Evolutionary conservation across 140 eudicot genomes (phyloP).

Genomic region (Oenanthe javanica): DNA sequence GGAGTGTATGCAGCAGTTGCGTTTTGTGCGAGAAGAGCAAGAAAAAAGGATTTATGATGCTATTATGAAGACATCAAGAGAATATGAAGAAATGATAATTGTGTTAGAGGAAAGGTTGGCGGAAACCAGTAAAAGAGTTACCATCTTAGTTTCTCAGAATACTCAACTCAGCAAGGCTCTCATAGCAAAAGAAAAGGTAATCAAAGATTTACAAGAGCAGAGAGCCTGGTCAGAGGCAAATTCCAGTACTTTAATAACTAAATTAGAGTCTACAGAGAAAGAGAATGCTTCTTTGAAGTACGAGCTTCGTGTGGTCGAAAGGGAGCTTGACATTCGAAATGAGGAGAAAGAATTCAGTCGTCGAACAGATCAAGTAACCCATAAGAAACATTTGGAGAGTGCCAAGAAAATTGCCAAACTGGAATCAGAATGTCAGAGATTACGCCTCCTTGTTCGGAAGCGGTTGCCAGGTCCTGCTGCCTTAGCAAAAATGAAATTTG

Average conservation of each 20-base stretch:
- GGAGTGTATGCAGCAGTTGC: slow-evolving; percentile 79
- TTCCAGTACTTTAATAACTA: slow-evolving; percentile 31
- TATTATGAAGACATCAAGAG: slow-evolving; percentile 47
- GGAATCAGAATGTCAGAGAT: slow-evolving; percentile 77
- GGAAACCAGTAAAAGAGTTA: slow-evolving; percentile 41
- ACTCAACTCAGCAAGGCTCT: slow-evolving; percentile 46
- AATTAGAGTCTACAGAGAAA: slow-evolving; percentile 58
- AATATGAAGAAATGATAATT: slow-evolving; percentile 33
- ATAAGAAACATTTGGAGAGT: slow-evolving; percentile 65
- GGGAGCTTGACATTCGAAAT: slow-evolving; percentile 82
- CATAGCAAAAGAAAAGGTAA: slow-evolving; percentile 48
- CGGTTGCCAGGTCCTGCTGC: slow-evolving; percentile 87
- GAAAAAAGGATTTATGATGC: slow-evolving; percentile 71
- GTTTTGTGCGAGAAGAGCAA: slow-evolving; percentile 82
- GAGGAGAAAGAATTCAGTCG: slow-evolving; percentile 78
- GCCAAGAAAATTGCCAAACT: slow-evolving; percentile 71
- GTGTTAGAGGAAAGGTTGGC: slow-evolving; percentile 46
- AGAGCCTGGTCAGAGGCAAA: slow-evolving; percentile 47
- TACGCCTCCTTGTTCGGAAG: slow-evolving; percentile 77
- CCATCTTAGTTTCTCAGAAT: slow-evolving; percentile 45
- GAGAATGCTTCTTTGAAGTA: slow-evolving; percentile 71
- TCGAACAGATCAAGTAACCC: slow-evolving; percentile 63
- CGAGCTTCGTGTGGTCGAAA: slow-evolving; percentile 74
- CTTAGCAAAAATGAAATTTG: slow-evolving; percentile 63
- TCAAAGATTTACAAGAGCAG: slow-evolving; percentile 36